A percentile compares a stretch with the other conserved stretches of the same genome.
phyloP scores from a whole-genome alignment of 2,329 filamentous ascomycete species.

The Parastagonospora avenae region DNA sequence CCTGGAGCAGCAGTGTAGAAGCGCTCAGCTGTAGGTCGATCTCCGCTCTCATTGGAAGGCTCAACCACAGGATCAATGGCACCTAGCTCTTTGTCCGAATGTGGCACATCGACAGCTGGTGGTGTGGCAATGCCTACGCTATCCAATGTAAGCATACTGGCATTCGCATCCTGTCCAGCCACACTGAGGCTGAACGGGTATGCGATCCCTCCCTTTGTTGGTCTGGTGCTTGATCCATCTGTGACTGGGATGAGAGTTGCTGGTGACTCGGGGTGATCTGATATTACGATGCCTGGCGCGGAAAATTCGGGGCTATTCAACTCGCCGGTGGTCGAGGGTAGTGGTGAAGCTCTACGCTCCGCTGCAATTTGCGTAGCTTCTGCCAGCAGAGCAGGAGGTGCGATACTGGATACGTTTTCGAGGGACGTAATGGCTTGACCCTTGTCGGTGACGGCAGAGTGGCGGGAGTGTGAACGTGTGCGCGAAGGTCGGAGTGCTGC shows the following conservation, averaged over 20 bases:
- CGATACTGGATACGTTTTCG: constrained; percentile 25
- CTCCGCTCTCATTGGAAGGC: constrained; percentile 8
- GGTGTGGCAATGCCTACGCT: constrained; percentile 39
- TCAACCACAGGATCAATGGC: neutral
- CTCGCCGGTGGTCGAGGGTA: constrained; percentile 22
- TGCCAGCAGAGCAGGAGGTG: constrained; percentile 26
- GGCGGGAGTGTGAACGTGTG: constrained; percentile 35
- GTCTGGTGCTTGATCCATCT: constrained; percentile 63
- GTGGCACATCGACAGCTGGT: constrained; percentile 22
- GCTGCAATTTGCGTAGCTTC: constrained; percentile 37
- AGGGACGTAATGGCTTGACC: constrained; percentile 32
- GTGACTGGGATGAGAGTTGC: constrained; percentile 53
- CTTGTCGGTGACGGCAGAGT: constrained; percentile 39
- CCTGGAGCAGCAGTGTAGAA: constrained; percentile 58
- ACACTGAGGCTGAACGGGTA: constrained; percentile 70
- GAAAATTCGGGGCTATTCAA: neutral
- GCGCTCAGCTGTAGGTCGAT: constrained; percentile 51
- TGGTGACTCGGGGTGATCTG: constrained; percentile 30
- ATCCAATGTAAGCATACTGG: constrained; percentile 71
- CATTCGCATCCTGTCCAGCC: constrained; percentile 58
- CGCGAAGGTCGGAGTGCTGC: constrained; percentile 13
- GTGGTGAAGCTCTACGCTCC: constrained; percentile 30
- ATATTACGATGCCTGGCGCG: constrained; percentile 24
- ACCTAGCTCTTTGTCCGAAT: constrained; percentile 13
- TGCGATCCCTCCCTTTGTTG: constrained; percentile 71